phyloP scores from a whole-genome alignment of 75 land plant genomes.

The Chamaecyparis obtusa region DNA sequence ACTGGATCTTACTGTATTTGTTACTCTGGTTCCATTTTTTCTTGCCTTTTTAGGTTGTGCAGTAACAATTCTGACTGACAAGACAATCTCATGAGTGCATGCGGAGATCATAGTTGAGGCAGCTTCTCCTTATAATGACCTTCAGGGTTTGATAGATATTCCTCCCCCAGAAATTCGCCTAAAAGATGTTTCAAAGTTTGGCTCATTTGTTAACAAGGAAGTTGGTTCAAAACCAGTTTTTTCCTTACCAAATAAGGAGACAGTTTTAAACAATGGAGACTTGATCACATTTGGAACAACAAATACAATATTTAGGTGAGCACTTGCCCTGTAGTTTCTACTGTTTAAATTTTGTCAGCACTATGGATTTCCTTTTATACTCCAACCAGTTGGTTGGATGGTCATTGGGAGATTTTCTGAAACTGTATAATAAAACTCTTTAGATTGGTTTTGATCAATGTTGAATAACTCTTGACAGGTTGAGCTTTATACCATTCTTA shows the following conservation, averaged over 20 bases:
- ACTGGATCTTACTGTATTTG: not conserved
- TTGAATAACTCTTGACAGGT: conserved; percentile 42
- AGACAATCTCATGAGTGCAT: conserved; percentile 81
- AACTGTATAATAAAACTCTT: not conserved
- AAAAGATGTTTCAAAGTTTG: conserved; percentile 86
- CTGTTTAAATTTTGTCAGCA: not conserved
- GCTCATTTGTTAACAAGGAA: conserved; percentile 79
- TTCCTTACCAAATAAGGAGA: conserved; percentile 48
- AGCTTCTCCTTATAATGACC: conserved; percentile 24
- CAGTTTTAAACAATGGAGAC: conserved; percentile 59
- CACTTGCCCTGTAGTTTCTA: not conserved
- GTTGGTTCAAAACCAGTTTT: conserved; percentile 43
- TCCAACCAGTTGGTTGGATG: not conserved
- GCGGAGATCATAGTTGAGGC: conserved; percentile 71
- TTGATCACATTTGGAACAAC: conserved; percentile 80
- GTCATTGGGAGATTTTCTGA: not conserved
- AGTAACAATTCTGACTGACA: conserved; percentile 70
- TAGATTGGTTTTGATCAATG: conserved; percentile 1
- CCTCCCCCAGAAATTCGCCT: conserved; percentile 33
- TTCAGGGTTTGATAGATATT: conserved; percentile 17
- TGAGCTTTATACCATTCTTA: conserved; percentile 46
- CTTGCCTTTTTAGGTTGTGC: conserved; percentile 53
- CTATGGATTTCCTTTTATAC: not conserved
- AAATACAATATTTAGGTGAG: conserved; percentile 80
- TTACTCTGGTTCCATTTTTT: not conserved